Conservation (phyloP, 2,329 filamentous ascomycete genomes). For the Passalora sequoiae region DNA sequence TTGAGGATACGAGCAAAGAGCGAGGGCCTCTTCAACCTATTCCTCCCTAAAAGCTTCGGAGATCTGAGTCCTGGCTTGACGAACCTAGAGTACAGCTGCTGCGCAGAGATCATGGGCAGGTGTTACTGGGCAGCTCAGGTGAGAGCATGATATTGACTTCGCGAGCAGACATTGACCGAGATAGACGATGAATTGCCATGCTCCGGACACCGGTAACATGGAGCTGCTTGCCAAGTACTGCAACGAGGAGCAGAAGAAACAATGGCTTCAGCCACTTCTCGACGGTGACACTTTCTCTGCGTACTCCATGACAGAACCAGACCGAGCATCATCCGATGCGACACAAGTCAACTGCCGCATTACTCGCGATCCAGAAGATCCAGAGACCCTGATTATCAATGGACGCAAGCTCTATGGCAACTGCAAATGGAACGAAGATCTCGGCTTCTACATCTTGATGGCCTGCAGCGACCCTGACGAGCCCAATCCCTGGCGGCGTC, state of each 20-base stretch:
- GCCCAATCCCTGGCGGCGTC: too few relatives aligned
- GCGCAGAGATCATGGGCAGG: constrained; percentile 44
- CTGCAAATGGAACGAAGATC: too few relatives aligned
- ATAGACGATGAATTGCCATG: constrained; percentile 31
- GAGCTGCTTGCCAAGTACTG: constrained; percentile 48
- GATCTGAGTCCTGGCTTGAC: constrained; percentile 41
- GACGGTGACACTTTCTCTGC: constrained; percentile 44
- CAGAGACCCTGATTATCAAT: constrained; percentile 83
- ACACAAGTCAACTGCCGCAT: constrained; percentile 46
- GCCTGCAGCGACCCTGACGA: too few relatives aligned
- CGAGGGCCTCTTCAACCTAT: constrained; percentile 23
- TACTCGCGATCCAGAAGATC: constrained; percentile 72
- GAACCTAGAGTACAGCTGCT: constrained; percentile 45
- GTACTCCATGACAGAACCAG: constrained; percentile 49
- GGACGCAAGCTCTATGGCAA: constrained; percentile 99
- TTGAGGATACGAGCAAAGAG: constrained; percentile 20
- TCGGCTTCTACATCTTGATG: too few relatives aligned
- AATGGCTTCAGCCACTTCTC: constrained; percentile 45
- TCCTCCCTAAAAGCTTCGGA: constrained; percentile 27
- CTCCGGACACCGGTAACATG: constrained; percentile 47
- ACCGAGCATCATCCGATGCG: constrained; percentile 45
- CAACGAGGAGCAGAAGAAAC: constrained; percentile 44
- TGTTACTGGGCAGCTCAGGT: constrained; percentile 45
- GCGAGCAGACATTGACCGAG: background rate
- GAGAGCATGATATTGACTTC: background rate